These are phyloP conservation scores for Rhodotorula taiwanensis DNA, from an alignment of 768 basidiomycete genomes.

Conservation along the genomic window DNA sequence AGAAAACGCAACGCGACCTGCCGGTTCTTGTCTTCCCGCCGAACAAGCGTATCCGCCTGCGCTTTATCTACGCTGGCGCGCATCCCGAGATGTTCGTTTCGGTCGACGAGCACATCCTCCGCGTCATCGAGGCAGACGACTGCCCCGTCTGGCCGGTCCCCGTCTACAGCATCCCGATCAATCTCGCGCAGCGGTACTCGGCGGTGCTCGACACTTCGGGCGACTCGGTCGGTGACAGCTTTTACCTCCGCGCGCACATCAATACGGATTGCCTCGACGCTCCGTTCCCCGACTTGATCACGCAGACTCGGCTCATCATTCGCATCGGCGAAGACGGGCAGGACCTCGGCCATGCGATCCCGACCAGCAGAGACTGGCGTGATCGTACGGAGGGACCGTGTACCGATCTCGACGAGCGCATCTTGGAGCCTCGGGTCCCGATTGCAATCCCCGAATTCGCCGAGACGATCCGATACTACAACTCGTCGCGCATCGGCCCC, in stretches of 20 bases:
- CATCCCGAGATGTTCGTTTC: constrained; percentile 7
- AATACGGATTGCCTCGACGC: constrained; percentile 17
- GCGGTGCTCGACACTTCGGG: constrained; percentile 35
- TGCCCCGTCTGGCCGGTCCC: constrained; percentile 13
- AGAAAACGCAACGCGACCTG: constrained; percentile 1
- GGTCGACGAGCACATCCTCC: constrained; percentile 18
- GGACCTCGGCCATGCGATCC: background rate
- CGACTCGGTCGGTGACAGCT: constrained; percentile 32
- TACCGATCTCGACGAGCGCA: constrained; percentile 19
- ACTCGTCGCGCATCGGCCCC: background rate
- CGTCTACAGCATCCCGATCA: constrained; percentile 35
- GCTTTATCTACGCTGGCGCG: constrained; percentile 20
- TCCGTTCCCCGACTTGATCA: constrained; percentile 9
- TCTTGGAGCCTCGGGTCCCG: background rate
- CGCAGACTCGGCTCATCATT: constrained; percentile 10
- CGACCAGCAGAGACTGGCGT: constrained; percentile 2
- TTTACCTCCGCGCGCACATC: constrained; percentile 13
- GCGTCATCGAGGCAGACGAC: constrained; percentile 37
- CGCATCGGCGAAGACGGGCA: background rate
- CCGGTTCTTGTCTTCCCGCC: constrained; percentile 11
- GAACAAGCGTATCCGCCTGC: constrained; percentile 9
- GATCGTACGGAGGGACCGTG: background rate
- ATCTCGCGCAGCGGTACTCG: constrained; percentile 35
- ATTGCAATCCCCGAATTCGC: background rate
- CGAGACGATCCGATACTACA: background rate